Percentiles rank a stretch among this genome's conserved stretches.
These are phyloP conservation scores for Neckera pumila DNA, from an alignment of 225 moss, liverwort and hornwort genomes.

Conservation along the genomic window DNA sequence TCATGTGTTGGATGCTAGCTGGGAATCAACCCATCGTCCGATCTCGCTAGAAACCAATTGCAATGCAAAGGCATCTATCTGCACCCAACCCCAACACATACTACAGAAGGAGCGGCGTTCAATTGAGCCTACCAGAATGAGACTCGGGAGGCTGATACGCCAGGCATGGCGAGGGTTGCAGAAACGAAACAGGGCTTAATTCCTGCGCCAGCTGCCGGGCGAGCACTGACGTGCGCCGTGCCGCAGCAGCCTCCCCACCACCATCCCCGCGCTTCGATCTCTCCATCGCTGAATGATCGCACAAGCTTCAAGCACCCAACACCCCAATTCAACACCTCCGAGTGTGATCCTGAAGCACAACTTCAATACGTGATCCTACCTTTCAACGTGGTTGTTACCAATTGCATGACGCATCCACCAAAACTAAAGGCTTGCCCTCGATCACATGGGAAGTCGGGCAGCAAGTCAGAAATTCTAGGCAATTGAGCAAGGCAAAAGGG, in stretches of 20 bases:
- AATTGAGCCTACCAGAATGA: constrained; percentile 14
- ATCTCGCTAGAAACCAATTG: not conserved
- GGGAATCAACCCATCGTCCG: not conserved
- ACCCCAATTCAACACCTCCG: not conserved
- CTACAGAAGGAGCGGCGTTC: not conserved
- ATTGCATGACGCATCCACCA: not conserved
- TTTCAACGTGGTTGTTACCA: not conserved
- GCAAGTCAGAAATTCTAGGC: not conserved
- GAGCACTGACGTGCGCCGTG: constrained; percentile 32
- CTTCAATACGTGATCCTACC: no score
- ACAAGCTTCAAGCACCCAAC: not conserved
- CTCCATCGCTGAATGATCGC: constrained; percentile 4
- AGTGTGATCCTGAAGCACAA: not conserved
- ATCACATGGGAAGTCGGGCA: not conserved
- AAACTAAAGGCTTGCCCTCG: not conserved
- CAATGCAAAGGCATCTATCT: not conserved
- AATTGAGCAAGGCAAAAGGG: not conserved
- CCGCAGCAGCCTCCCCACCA: not conserved
- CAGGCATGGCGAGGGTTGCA: constrained; percentile 28
- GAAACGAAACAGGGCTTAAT: constrained; percentile 14
- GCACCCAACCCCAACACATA: not conserved
- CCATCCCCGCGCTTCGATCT: not conserved
- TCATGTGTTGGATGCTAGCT: not conserved
- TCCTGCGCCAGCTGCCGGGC: constrained; percentile 43
- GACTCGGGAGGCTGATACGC: constrained; percentile 33